Evolutionary conservation across 2,329 filamentous ascomycete genomes (phyloP).

Genomic region (Cyclaneusma minus): DNA sequence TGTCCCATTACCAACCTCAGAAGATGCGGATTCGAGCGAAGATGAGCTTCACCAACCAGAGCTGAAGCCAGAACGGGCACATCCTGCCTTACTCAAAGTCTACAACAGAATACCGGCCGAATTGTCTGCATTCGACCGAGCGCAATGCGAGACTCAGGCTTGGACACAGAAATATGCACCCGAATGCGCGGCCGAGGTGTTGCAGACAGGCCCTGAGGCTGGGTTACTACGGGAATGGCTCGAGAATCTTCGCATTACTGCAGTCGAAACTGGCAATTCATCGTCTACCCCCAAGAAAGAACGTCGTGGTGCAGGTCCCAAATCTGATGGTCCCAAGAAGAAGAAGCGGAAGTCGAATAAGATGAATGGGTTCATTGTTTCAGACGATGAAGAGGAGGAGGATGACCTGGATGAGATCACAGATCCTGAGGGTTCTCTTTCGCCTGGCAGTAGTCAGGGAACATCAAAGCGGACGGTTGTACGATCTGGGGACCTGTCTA

Average conservation of each 20-base stretch:
- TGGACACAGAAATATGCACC: constrained; percentile 87
- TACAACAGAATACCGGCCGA: constrained; percentile 42
- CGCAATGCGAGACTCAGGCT: constrained; percentile 52
- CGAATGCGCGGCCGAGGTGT: constrained; percentile 46
- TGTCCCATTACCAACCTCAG: constrained; percentile 2
- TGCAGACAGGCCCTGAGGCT: constrained; percentile 61
- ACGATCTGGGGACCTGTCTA: constrained; percentile 22
- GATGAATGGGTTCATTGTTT: constrained; percentile 66
- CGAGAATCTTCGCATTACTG: constrained; percentile 54
- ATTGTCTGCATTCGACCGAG: constrained; percentile 68
- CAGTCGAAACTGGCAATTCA: constrained; percentile 48
- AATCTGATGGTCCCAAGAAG: constrained; percentile 30
- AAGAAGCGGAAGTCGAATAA: constrained; percentile 52
- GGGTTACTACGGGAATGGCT: constrained; percentile 69
- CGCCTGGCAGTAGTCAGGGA: constrained; percentile 20
- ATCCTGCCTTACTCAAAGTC: constrained; percentile 44
- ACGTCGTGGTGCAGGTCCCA: constrained; percentile 10
- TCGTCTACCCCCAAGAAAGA: constrained; percentile 12
- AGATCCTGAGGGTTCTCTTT: constrained; percentile 35
- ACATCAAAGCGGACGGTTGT: constrained; percentile 37
- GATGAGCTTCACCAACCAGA: constrained; percentile 21
- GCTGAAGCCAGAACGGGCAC: constrained; percentile 16
- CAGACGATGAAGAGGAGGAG: constrained; percentile 59
- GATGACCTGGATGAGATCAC: constrained; percentile 54
- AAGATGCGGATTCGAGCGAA: constrained; percentile 15